Percentiles rank a stretch among this genome's conserved stretches.
These are phyloP conservation scores for Metroxylon sagu DNA, from an alignment of 176 grass and related monocot genomes.

Conservation along the genomic window DNA sequence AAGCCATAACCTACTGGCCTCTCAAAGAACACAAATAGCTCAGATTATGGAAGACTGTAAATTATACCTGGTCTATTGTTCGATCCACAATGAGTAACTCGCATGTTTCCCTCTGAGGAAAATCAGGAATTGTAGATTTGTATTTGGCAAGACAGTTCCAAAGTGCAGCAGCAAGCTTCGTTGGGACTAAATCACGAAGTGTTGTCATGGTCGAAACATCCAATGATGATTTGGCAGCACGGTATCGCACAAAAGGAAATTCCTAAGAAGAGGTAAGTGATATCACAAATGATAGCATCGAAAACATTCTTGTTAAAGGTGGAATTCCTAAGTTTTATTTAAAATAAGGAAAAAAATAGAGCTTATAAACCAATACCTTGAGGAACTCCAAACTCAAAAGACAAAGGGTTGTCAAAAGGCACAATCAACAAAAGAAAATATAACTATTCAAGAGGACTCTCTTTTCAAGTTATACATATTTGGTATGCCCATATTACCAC, in stretches of 20 bases:
- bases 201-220: slow-evolving; percentile 75
- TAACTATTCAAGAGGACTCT: too few relatives aligned
- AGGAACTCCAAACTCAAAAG: too few relatives aligned
- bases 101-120: slow-evolving; percentile 85
- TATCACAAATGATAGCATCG: background rate
- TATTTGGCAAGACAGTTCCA: slow-evolving; percentile 69
- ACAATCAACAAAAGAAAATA: too few relatives aligned
- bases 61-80: slow-evolving; percentile 70
- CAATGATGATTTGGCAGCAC: slow-evolving; percentile 62
- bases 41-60: slow-evolving; percentile 7
- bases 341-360: too few relatives aligned
- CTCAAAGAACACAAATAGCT: slow-evolving; percentile 3
- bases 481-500: too few relatives aligned
- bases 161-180: slow-evolving; percentile 82
- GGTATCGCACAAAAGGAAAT: slow-evolving; percentile 85
- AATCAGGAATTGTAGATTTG: slow-evolving; percentile 60
- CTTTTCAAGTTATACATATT: too few relatives aligned
- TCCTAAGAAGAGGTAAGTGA: slow-evolving; percentile 38
- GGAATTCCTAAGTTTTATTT: too few relatives aligned
- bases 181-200: slow-evolving; percentile 66
- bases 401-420: too few relatives aligned
- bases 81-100: slow-evolving; percentile 96
- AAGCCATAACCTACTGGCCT: background rate
- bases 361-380: too few relatives aligned
- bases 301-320: background rate